These are phyloP conservation scores for Turnera subulata DNA, from an alignment of 345 rosid genomes.

Conservation along the genomic window DNA sequence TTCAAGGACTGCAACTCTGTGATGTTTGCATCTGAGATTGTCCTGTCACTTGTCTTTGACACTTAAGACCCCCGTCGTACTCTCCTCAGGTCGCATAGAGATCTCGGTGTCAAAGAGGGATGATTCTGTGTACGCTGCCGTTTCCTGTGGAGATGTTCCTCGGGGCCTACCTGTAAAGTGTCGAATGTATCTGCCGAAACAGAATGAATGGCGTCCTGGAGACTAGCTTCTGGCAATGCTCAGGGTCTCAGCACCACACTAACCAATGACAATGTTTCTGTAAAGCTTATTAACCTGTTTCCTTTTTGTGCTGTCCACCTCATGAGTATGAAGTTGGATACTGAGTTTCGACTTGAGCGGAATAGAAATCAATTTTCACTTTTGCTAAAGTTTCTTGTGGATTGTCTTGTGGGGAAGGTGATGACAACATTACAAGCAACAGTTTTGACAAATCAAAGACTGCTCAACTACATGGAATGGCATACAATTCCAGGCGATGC, in stretches of 20 bases:
- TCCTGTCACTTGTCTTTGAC: no score
- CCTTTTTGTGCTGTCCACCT: not conserved
- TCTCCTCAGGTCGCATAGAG: not conserved
- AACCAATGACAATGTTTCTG: conserved; percentile 8
- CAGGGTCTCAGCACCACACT: not conserved
- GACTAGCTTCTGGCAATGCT: conserved; percentile 7
- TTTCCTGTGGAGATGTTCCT: no score
- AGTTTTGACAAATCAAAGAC: no score
- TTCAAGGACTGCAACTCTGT: conserved; percentile 3
- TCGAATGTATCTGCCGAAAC: not conserved
- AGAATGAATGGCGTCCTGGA: not conserved
- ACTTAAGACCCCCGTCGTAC: not conserved
- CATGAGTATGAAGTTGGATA: conserved; percentile 1
- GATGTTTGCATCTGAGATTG: conserved; percentile 5
- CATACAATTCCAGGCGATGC: no score
- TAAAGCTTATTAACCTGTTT: conserved; percentile 9
- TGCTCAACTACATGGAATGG: no score
- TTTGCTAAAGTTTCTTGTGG: no score
- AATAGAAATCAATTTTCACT: no score
- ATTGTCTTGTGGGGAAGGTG: no score
- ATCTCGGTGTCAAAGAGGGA: not conserved
- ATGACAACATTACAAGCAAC: no score
- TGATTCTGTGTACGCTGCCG: no score
- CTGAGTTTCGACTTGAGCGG: not conserved
- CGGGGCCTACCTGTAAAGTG: no score